phyloP scores from a whole-genome alignment of 2,329 filamentous ascomycete species.

The Colletotrichum tabaci region DNA sequence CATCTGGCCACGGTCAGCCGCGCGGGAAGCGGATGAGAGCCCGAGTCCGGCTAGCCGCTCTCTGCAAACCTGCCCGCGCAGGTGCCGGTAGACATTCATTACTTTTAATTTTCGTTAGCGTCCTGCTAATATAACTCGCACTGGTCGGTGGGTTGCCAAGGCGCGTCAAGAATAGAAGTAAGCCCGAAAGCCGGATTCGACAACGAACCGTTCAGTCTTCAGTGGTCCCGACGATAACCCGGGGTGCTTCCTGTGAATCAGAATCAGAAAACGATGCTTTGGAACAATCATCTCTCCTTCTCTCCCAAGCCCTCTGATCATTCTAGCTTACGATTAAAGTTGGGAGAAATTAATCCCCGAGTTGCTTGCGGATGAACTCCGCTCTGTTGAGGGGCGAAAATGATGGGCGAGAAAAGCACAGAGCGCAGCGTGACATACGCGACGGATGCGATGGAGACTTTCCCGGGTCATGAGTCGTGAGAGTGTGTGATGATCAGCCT shows the following conservation, averaged over 20 bases:
- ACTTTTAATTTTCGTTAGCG: slow-evolving; percentile 11
- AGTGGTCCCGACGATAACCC: no score
- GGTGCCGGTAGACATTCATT: slow-evolving; percentile 16
- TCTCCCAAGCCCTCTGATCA: not conserved
- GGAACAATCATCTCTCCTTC: no score
- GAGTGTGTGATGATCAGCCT: slow-evolving; percentile 26
- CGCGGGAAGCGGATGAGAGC: slow-evolving; percentile 15
- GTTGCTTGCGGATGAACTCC: slow-evolving; percentile 23
- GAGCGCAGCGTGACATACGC: slow-evolving; percentile 14
- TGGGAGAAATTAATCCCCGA: slow-evolving; percentile 35
- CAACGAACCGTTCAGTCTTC: not conserved
- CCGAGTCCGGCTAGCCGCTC: slow-evolving; percentile 23
- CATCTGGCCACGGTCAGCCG: not conserved
- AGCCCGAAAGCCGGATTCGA: not conserved
- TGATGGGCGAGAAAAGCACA: slow-evolving; percentile 20
- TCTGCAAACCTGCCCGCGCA: not conserved
- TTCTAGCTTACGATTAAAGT: slow-evolving; percentile 25
- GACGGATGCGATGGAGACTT: slow-evolving; percentile 10
- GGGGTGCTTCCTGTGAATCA: no score
- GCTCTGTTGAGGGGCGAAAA: slow-evolving; percentile 28
- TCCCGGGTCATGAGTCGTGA: slow-evolving; percentile 25
- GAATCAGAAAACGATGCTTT: no score
- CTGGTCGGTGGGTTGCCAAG: not conserved
- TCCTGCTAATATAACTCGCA: not conserved
- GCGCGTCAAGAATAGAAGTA: not conserved